These are phyloP conservation scores for Gaeumannomyces tritici DNA, from an alignment of 2,329 filamentous ascomycete genomes.

Conservation along the genomic window DNA sequence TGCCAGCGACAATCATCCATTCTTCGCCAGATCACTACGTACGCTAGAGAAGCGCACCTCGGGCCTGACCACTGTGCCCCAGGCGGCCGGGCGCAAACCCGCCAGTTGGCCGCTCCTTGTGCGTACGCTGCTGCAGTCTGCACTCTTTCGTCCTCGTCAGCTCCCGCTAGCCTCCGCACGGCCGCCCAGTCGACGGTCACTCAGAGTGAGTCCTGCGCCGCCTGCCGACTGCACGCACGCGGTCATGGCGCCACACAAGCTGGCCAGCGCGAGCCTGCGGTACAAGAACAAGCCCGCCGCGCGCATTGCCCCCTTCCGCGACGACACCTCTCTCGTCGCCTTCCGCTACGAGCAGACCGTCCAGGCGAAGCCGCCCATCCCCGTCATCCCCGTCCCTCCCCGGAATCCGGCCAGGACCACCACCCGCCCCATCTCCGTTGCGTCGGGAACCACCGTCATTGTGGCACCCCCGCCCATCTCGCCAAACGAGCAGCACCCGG, in stretches of 20 bases:
- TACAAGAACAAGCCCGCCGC: conserved; percentile 27
- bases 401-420: conserved; percentile 25
- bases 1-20: no score
- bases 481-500: conserved; percentile 43
- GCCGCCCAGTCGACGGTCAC: not conserved
- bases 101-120: no score
- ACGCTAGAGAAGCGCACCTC: not conserved
- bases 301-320: conserved; percentile 28
- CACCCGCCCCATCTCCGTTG: conserved; percentile 13
- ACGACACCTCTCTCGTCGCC: conserved; percentile 40
- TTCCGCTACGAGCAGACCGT: conserved; percentile 53
- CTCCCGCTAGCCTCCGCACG: not conserved
- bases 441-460: conserved; percentile 17
- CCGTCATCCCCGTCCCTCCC: conserved; percentile 31
- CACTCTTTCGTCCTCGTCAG: no score
- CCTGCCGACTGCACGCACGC: not conserved
- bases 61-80: no score
- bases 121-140: no score
- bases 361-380: conserved; percentile 47
- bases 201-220: not conserved
- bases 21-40: not conserved
- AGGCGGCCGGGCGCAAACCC: no score
- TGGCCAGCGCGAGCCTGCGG: conserved; percentile 29
- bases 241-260: conserved; percentile 28
- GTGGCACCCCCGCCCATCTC: conserved; percentile 27